These are phyloP conservation scores for Tulasnella sp. DNA, from an alignment of 768 basidiomycete genomes.

Conservation along the genomic window DNA sequence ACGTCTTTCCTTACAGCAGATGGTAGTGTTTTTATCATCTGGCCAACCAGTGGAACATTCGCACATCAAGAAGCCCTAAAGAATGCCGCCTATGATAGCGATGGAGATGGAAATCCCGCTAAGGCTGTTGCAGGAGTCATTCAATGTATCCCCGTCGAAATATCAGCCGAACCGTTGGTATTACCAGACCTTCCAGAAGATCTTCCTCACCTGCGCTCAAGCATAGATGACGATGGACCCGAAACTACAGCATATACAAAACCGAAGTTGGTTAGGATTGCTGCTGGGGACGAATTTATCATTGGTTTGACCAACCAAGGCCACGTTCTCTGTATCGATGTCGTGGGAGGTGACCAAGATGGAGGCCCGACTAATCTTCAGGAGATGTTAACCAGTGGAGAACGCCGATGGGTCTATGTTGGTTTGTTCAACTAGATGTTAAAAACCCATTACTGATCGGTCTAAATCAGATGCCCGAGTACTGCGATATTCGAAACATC, in stretches of 20 bases:
- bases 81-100: slow-evolving; percentile 32
- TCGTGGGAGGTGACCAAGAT: slow-evolving; percentile 22
- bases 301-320: slow-evolving; percentile 71
- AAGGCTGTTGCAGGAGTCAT: slow-evolving; percentile 30
- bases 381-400: neutral
- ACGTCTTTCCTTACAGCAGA: slow-evolving; percentile 57
- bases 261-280: slow-evolving; percentile 58
- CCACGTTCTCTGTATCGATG: slow-evolving; percentile 54
- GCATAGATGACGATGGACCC: slow-evolving; percentile 20
- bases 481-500: slow-evolving; percentile 49
- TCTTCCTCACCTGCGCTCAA: slow-evolving; percentile 39
- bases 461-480: slow-evolving; percentile 48
- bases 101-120: slow-evolving; percentile 28
- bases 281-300: slow-evolving; percentile 57
- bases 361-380: slow-evolving; percentile 20
- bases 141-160: slow-evolving; percentile 47
- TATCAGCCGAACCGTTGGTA: slow-evolving; percentile 40
- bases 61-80: slow-evolving; percentile 34
- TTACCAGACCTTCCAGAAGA: slow-evolving; percentile 44
- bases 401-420: slow-evolving; percentile 54
- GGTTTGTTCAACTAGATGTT: slow-evolving; percentile 22
- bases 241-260: neutral
- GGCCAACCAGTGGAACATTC: slow-evolving; percentile 37
- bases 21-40: slow-evolving; percentile 67
- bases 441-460: neutral